Evolutionary conservation across 495 filamentous ascomycete genomes (phyloP).

Genomic region (Elasticomyces elasticus): DNA sequence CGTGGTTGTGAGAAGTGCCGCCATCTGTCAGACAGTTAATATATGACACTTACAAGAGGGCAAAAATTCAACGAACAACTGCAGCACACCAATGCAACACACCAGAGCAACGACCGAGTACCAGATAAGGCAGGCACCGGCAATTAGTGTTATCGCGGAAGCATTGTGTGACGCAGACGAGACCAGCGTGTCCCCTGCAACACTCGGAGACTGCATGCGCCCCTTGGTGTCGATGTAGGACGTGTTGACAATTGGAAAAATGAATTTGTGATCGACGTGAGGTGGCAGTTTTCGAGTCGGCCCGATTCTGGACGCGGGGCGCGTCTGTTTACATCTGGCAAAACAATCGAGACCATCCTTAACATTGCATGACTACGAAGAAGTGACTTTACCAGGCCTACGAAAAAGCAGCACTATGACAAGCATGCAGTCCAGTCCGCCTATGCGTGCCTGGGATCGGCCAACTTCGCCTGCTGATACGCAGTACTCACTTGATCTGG

Average conservation of each 20-base stretch:
- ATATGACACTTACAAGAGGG: not conserved
- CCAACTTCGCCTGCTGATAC: slow-evolving; percentile 12
- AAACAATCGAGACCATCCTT: not conserved
- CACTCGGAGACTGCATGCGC: not conserved
- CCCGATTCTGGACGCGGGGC: not conserved
- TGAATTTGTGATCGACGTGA: not conserved
- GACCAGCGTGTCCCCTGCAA: not conserved
- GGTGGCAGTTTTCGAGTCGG: not conserved
- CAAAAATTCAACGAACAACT: slow-evolving; percentile 43
- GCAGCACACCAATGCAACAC: slow-evolving; percentile 47
- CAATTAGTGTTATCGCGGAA: slow-evolving; percentile 14
- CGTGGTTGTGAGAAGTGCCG: slow-evolving; percentile 32
- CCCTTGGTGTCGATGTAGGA: not conserved
- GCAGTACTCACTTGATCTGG: slow-evolving; percentile 20
- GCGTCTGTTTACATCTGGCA: not conserved
- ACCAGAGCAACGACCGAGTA: slow-evolving; percentile 46
- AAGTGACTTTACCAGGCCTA: not conserved
- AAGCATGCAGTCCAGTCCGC: slow-evolving; percentile 18
- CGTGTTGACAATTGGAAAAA: not conserved
- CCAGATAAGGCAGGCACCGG: slow-evolving; percentile 46
- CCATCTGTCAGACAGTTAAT: slow-evolving; percentile 23
- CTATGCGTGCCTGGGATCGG: slow-evolving; percentile 14
- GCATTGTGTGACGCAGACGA: not conserved
- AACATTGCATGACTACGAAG: not conserved
- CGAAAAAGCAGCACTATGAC: not conserved